phyloP scores from a whole-genome alignment of 345 rosid genomes.

The Heritiera fomes region DNA sequence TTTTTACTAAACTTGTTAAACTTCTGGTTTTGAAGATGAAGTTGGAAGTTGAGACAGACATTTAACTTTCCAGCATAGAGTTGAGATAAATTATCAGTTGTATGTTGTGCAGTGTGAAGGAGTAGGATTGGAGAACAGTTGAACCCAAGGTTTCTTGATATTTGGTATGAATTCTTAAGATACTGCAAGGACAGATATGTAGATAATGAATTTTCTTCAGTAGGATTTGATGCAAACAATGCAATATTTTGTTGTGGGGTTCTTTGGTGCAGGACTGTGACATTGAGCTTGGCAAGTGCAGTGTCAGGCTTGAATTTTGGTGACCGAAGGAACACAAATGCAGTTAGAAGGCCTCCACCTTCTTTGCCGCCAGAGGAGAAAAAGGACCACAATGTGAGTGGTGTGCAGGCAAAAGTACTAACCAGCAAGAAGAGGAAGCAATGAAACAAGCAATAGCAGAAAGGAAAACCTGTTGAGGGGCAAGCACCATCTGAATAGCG shows the following conservation, averaged over 20 bases:
- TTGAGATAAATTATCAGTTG: too few relatives aligned
- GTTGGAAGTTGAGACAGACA: too few relatives aligned
- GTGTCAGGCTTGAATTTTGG: constrained; percentile 46
- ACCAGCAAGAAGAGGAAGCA: constrained; percentile 75
- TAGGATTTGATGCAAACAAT: background rate
- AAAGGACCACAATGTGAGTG: constrained; percentile 73
- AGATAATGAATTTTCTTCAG: background rate
- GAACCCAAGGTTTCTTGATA: background rate
- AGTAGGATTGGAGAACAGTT: too few relatives aligned
- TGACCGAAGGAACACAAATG: constrained; percentile 43
- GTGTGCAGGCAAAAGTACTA: constrained; percentile 74
- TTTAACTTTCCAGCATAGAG: too few relatives aligned
- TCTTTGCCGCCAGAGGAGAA: constrained; percentile 55
- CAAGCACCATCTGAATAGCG: constrained; percentile 19
- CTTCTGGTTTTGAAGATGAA: background rate
- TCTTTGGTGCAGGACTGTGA: constrained; percentile 36
- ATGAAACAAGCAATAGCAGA: constrained; percentile 53
- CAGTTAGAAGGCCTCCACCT: constrained; percentile 65
- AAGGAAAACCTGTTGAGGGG: constrained; percentile 48
- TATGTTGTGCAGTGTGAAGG: too few relatives aligned
- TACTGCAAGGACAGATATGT: background rate
- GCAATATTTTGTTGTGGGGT: background rate
- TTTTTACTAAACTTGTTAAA: background rate
- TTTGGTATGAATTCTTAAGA: background rate
- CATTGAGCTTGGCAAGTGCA: constrained; percentile 47